Conservation (phyloP, 441 rosid genomes). For the Gossypium schwendimanii region DNA sequence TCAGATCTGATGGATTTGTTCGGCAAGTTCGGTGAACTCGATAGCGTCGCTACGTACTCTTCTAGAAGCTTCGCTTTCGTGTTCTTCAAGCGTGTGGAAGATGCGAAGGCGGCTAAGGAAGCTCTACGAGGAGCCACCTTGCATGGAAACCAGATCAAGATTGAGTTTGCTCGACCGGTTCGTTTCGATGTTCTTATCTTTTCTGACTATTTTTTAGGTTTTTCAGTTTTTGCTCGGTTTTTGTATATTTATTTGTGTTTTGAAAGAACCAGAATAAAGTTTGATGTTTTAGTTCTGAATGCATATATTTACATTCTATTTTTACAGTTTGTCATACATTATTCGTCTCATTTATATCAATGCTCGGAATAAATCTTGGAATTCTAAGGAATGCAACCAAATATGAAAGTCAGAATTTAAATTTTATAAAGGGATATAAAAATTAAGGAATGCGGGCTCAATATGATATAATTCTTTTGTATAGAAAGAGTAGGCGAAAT, state of each 20-base stretch:
- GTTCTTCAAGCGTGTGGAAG: slow-evolving; percentile 55
- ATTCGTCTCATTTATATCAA: background rate
- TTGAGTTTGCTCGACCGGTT: slow-evolving; percentile 86
- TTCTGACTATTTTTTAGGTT: slow-evolving; percentile 9
- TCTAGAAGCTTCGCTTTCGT: slow-evolving; percentile 54
- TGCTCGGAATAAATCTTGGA: background rate
- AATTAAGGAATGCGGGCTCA: background rate
- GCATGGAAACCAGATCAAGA: slow-evolving; percentile 44
- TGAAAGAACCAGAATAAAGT: background rate
- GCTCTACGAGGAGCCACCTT: slow-evolving; percentile 44
- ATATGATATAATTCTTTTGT: background rate
- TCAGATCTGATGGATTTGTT: slow-evolving; percentile 48
- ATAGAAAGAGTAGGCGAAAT: background rate
- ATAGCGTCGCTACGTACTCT: slow-evolving; percentile 46
- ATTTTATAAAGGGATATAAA: background rate
- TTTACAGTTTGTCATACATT: background rate
- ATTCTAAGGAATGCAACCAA: background rate
- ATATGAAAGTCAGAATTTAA: background rate
- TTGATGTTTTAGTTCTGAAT: background rate
- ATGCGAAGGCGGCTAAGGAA: slow-evolving; percentile 52
- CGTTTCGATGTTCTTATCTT: slow-evolving; percentile 40
- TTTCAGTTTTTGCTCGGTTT: background rate
- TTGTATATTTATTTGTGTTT: slow-evolving; percentile 12
- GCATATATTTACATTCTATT: background rate
- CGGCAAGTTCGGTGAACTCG: slow-evolving; percentile 43